A percentile compares a stretch with the other conserved stretches of the same genome.
Conservation (phyloP, 805 yeast species). For the Komagataella pastoris region DNA sequence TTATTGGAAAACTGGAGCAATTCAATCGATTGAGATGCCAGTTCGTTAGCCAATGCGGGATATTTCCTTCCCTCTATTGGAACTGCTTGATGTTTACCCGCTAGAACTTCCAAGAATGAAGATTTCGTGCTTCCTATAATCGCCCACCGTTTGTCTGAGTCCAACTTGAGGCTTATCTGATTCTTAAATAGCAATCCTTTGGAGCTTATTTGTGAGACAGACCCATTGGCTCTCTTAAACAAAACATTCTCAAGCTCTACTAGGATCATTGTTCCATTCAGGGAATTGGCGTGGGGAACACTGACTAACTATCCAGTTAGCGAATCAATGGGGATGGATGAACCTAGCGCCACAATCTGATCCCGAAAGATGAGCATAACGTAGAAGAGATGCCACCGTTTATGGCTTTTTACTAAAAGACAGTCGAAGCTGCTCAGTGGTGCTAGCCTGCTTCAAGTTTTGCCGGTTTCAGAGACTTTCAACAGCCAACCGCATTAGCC, state of each 20-base stretch:
- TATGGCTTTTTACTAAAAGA: too few species aligned
- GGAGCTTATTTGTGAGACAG: neutral
- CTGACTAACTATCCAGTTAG: neutral
- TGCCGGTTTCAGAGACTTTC: neutral
- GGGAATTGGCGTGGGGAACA: neutral
- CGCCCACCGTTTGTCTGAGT: slow-evolving; percentile 33
- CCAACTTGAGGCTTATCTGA: slow-evolving; percentile 27
- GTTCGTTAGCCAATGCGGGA: slow-evolving; percentile 32
- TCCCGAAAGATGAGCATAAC: too few species aligned
- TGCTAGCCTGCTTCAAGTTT: too few species aligned
- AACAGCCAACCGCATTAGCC: neutral
- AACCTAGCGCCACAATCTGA: too few species aligned
- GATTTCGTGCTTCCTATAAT: slow-evolving; percentile 25
- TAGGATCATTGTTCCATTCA: neutral
- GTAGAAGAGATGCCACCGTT: too few species aligned
- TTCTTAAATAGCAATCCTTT: slow-evolving; percentile 17
- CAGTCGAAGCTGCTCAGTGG: too few species aligned
- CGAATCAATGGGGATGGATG: neutral
- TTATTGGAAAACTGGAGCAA: slow-evolving; percentile 22
- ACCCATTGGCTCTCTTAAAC: neutral
- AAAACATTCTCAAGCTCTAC: neutral
- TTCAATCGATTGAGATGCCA: slow-evolving; percentile 28
- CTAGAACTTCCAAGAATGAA: slow-evolving; percentile 26
- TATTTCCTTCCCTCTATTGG: slow-evolving; percentile 43
- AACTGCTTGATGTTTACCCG: slow-evolving; percentile 36